Evolutionary conservation across 2,329 filamentous ascomycete genomes (phyloP).

Genomic region (Scleromitrula shiraiana): DNA sequence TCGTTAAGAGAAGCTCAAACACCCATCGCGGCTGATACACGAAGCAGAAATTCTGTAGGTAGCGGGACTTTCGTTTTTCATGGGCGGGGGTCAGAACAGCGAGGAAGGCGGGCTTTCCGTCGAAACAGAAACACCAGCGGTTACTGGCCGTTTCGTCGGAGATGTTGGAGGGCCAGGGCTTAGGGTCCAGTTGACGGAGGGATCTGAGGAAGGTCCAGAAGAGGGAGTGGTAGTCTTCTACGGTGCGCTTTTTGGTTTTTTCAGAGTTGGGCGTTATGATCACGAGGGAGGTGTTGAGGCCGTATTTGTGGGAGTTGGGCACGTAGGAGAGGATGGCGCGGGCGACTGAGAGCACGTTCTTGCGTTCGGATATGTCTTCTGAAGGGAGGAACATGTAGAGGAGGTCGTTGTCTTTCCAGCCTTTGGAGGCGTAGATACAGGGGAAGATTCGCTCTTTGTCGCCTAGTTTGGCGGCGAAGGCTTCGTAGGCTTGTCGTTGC

Average conservation of each 20-base stretch:
- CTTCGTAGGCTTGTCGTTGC: neutral
- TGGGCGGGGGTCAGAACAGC: neutral
- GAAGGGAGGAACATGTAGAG: neutral
- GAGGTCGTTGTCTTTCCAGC: neutral
- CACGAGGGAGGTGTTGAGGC: neutral
- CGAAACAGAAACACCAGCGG: slow-evolving; percentile 1
- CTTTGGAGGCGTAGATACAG: neutral
- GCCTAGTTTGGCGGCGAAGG: neutral
- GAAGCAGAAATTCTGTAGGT: neutral
- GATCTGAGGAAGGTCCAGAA: neutral
- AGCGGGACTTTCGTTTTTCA: neutral
- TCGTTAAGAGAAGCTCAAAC: neutral
- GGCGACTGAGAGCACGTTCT: neutral
- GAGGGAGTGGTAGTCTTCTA: neutral
- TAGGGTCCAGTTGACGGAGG: neutral
- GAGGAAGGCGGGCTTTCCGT: neutral
- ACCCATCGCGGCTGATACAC: neutral
- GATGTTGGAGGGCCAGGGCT: neutral
- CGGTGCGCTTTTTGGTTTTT: neutral
- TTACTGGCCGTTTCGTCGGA: neutral
- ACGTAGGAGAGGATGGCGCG: neutral
- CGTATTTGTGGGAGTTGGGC: neutral
- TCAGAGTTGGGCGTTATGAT: neutral
- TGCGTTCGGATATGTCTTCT: neutral
- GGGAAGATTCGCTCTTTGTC: neutral